Conservation (phyloP, 2,329 filamentous ascomycete genomes). For the Graphilbum sp. region DNA sequence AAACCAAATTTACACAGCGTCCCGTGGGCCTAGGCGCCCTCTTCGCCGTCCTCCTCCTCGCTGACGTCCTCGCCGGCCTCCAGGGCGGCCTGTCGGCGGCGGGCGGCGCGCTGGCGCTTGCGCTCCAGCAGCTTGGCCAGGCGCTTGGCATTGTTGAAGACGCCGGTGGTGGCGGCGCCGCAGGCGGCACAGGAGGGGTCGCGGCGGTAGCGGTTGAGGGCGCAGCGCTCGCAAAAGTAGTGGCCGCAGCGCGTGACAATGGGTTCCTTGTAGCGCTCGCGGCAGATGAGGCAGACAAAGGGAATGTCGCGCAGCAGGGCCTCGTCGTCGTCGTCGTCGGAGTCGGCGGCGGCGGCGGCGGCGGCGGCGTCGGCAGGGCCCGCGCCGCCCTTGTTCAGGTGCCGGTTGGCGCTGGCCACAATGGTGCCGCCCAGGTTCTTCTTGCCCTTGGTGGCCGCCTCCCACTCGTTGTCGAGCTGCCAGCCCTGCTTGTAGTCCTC, state of each 20-base stretch:
- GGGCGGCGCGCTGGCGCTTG: constrained; percentile 46
- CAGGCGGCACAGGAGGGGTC: constrained; percentile 79
- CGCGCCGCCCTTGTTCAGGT: constrained; percentile 10
- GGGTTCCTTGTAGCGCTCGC: constrained; percentile 59
- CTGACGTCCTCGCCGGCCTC: constrained; percentile 33
- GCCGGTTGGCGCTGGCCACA: constrained; percentile 40
- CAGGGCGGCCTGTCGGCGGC: constrained; percentile 35
- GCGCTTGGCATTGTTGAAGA: constrained; percentile 78
- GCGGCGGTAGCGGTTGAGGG: constrained; percentile 70
- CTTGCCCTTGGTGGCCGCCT: constrained; percentile 60
- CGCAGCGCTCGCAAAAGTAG: constrained; percentile 89
- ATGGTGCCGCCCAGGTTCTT: constrained; percentile 44
- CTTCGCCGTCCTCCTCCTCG: constrained; percentile 21
- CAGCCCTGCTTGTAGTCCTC: constrained; percentile 81
- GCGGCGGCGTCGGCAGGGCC: too few species aligned
- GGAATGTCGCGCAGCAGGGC: constrained; percentile 69
- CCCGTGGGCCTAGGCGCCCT: too few species aligned
- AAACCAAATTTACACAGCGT: too few species aligned
- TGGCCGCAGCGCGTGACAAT: constrained; percentile 84
- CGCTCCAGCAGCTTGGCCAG: constrained; percentile 64
- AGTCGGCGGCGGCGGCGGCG: constrained; percentile 15
- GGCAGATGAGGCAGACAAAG: constrained; percentile 80
- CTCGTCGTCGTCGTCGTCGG: constrained; percentile 43
- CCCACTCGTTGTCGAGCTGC: constrained; percentile 93
- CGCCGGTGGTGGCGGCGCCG: constrained; percentile 63